Evolutionary conservation across 1,284 basidiomycete species (phyloP).

Genomic region (Gomphus sp.): DNA sequence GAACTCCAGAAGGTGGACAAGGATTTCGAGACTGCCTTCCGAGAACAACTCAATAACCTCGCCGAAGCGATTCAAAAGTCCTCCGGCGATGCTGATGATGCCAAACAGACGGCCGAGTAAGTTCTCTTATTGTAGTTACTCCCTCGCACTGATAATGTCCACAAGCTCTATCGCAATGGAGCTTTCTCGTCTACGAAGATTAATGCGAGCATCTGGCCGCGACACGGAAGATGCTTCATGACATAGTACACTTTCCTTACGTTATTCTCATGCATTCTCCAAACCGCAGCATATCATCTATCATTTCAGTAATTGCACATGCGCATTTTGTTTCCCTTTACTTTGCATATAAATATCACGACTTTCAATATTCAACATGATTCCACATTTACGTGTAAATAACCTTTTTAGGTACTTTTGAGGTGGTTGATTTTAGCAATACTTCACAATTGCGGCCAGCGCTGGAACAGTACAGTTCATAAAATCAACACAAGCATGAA

Average conservation of each 20-base stretch:
- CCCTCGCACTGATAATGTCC: neutral
- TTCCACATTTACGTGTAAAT: too few species aligned
- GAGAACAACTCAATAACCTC: constrained; percentile 29
- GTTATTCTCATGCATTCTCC: neutral
- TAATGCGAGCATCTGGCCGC: constrained; percentile 45
- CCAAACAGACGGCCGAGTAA: constrained; percentile 52
- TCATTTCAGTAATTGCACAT: neutral
- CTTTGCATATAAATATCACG: neutral
- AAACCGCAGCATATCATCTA: neutral
- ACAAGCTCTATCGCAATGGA: constrained; percentile 47
- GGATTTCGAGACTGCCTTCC: constrained; percentile 31
- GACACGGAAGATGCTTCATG: neutral
- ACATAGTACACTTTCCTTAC: neutral
- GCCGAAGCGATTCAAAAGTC: constrained; percentile 43
- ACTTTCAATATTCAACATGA: too few species aligned
- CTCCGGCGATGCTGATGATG: constrained; percentile 43
- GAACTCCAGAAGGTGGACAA: constrained; percentile 33
- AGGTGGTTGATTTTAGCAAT: too few species aligned
- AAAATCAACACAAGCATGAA: too few species aligned
- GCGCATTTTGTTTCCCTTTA: neutral
- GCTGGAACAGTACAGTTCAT: too few species aligned
- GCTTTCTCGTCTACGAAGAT: constrained; percentile 52
- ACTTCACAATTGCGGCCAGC: too few species aligned
- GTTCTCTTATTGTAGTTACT: constrained; percentile 18
- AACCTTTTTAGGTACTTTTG: too few species aligned